Evolutionary conservation across 805 yeast genomes (phyloP).

Genomic region (Yamadazyma ubonensis): DNA sequence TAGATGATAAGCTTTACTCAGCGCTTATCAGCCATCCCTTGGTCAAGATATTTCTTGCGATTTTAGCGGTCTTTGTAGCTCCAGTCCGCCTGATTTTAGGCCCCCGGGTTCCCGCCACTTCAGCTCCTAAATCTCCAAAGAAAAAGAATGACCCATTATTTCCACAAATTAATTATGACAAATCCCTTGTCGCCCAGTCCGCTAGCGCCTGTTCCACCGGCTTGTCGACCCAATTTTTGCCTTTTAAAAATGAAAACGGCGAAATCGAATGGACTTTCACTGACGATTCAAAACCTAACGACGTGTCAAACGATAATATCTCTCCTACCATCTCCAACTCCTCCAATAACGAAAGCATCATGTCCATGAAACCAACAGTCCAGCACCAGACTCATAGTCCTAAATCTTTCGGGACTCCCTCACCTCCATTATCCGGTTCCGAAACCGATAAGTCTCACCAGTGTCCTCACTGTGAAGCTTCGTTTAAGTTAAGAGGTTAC

Average conservation of each 20-base stretch:
- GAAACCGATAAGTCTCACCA: conserved; percentile 25
- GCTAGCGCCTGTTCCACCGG: conserved; percentile 50
- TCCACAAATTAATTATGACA: conserved; percentile 5
- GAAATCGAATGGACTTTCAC: conserved; percentile 58
- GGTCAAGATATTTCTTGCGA: conserved; percentile 10
- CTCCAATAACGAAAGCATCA: conserved; percentile 19
- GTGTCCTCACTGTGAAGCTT: conserved; percentile 50
- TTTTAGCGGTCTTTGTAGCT: conserved; percentile 8
- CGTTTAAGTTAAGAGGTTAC: conserved; percentile 52
- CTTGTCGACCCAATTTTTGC: conserved; percentile 47
- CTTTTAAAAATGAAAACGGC: conserved; percentile 52
- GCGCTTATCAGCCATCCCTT: conserved; percentile 11
- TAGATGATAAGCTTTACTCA: conserved; percentile 2
- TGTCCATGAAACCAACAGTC: conserved; percentile 6
- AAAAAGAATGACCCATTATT: conserved; percentile 3
- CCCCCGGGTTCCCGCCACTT: too few species aligned
- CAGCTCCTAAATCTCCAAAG: too few species aligned
- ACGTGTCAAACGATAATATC: conserved; percentile 14
- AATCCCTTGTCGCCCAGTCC: neutral
- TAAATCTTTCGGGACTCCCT: conserved; percentile 25
- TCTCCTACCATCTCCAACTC: conserved; percentile 40
- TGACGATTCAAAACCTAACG: conserved; percentile 30
- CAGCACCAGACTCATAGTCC: conserved; percentile 23
- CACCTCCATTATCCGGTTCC: conserved; percentile 15
- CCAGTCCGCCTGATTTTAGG: conserved; percentile 4